Evolutionary conservation across 345 rosid genomes (phyloP).

Genomic region (Schrenkiella parvula): DNA sequence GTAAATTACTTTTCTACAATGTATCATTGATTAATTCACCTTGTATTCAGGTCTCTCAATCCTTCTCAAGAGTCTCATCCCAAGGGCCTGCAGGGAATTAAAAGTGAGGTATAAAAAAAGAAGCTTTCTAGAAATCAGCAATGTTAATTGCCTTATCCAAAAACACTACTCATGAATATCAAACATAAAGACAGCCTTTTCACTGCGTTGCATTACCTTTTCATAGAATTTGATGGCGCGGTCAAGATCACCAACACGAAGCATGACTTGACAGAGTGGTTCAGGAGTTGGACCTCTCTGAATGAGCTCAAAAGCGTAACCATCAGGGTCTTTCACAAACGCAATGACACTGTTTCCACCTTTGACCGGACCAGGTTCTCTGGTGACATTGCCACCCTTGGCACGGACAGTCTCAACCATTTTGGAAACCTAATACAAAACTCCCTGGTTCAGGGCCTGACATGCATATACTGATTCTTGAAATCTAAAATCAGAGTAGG

Average conservation of each 20-base stretch:
- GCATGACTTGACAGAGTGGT: constrained; percentile 94
- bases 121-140: not conserved
- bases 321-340: constrained; percentile 94
- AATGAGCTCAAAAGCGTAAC: constrained; percentile 73
- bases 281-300: constrained; percentile 84
- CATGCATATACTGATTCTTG: not conserved
- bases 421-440: constrained; percentile 55
- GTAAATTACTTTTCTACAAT: not conserved
- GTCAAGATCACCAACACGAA: constrained; percentile 80
- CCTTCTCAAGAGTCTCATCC: constrained; percentile 71
- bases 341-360: constrained; percentile 69
- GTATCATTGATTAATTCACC: constrained; percentile 33
- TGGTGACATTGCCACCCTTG: constrained; percentile 64
- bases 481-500: not conserved
- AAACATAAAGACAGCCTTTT: not conserved
- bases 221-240: constrained; percentile 83
- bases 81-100: constrained; percentile 57
- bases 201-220: constrained; percentile 44
- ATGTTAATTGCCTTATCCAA: not conserved
- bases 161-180: not conserved
- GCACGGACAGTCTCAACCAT: constrained; percentile 67
- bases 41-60: constrained; percentile 69
- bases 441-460: not conserved
- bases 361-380: constrained; percentile 94
- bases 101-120: not conserved